Evolutionary conservation across 768 basidiomycete genomes (phyloP), one percentile per base, ranked within the genome.

Genomic region (Ephemerocybe angulata): DNA sequence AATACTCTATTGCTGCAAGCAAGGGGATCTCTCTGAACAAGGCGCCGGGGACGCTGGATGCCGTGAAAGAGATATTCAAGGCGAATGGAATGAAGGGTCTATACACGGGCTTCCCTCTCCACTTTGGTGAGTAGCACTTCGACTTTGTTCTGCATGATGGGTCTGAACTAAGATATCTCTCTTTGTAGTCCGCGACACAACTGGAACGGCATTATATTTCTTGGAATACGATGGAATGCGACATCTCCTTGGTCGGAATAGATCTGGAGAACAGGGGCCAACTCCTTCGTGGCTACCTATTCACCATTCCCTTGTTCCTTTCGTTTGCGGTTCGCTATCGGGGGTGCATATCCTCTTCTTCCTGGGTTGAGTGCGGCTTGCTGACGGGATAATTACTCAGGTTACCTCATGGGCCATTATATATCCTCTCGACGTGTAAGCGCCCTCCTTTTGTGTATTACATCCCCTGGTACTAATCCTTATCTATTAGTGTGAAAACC

Each of bases 221-320:
- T 79, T 92, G 31, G 93, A 95, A 66, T 97, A 98, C 66, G 94
- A 98, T 65, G 87, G 88, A 17, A 83, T 96, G 81, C 85, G 94
- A 42, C 87, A 93, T 75, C 63, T 93, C 15, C 75, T 96, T 43
- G 95, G 95, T 27, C 80, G 94, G 60, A 74, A 77, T 46, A 79
- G 87, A 49, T 80, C 79, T 28, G 90, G 90, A 22, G 89, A 90
- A 68, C 91, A 94, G 69, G 90, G 89, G 1, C 72, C 78, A 54
- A 85, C 87, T 1, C 90, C 93, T n/a, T 60, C 83, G 6, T 95
- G 93, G 92, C 70, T 94, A 54, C 94, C 93, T 5, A 84, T 95
- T 62, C 86, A 82, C 64, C 62, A 76, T 24, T 87, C 88, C 33
- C 67, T 94, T 27, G 85, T 96, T 50, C 94, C 94, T 25, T 97